Conservation (phyloP, 148 eudicot genomes). For the Camellia sinensis region DNA sequence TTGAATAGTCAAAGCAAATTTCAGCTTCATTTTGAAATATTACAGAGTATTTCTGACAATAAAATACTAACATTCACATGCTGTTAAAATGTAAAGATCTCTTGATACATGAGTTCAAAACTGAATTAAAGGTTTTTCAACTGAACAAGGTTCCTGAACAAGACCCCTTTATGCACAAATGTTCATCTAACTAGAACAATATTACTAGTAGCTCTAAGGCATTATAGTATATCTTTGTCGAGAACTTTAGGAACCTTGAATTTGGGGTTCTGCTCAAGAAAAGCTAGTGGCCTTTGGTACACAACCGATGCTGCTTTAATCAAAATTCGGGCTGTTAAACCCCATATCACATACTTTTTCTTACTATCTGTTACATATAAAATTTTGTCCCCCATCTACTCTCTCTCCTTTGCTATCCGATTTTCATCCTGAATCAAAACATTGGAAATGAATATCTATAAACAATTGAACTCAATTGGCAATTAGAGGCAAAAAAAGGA, state of each 20-base stretch:
- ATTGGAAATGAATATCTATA: not conserved
- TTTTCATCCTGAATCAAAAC: constrained; percentile 58
- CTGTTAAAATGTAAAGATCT: no score
- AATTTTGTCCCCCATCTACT: constrained; percentile 29
- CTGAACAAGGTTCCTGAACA: no score
- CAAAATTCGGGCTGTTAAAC: constrained; percentile 80
- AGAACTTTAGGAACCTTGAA: constrained; percentile 45
- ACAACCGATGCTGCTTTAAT: constrained; percentile 84
- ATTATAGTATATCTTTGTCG: constrained; percentile 38
- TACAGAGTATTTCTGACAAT: no score
- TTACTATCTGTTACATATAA: constrained; percentile 44
- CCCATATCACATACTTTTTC: constrained; percentile 64
- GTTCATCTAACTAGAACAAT: no score
- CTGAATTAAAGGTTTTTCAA: no score
- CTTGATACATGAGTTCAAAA: no score
- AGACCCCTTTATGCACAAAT: no score
- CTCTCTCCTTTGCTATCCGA: constrained; percentile 46
- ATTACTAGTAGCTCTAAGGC: constrained; percentile 27
- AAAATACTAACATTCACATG: no score
- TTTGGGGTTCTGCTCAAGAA: constrained; percentile 60
- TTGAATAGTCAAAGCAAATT: no score
- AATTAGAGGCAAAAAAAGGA: not conserved
- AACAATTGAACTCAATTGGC: not conserved
- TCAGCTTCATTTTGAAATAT: no score
- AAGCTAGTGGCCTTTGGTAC: constrained; percentile 63